phyloP scores from a whole-genome alignment of 2,329 filamentous ascomycete species.

The Penicillium sp. region DNA sequence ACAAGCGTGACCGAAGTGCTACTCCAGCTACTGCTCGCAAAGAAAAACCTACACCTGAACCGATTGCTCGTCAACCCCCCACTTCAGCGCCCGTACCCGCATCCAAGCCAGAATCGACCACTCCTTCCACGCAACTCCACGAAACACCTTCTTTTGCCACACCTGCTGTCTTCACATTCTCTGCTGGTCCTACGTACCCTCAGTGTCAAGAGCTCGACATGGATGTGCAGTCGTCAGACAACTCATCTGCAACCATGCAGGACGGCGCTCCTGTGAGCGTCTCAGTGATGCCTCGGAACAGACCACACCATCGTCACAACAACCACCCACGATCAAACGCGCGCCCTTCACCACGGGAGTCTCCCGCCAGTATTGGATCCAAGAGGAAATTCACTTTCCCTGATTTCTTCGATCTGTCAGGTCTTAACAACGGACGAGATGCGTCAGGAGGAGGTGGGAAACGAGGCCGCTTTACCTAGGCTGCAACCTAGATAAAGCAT shows the following conservation, averaged over 20 bases:
- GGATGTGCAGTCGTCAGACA: conserved; percentile 38
- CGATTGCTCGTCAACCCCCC: conserved; percentile 20
- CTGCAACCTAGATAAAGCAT: conserved; percentile 6
- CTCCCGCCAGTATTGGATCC: conserved; percentile 36
- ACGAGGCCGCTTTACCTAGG: conserved; percentile 39
- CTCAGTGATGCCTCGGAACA: conserved; percentile 37
- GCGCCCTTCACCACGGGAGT: conserved; percentile 33
- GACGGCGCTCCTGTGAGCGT: conserved; percentile 35
- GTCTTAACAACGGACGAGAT: conserved; percentile 37
- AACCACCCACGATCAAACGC: conserved; percentile 31
- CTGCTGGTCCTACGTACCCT: conserved; percentile 35
- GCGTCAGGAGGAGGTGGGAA: conserved; percentile 41
- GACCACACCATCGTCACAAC: conserved; percentile 34
- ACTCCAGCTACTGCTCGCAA: conserved; percentile 31
- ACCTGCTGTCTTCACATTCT: conserved; percentile 38
- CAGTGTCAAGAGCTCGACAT: conserved; percentile 31
- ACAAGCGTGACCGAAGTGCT: conserved; percentile 32
- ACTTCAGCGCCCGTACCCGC: conserved; percentile 25
- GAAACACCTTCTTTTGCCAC: conserved; percentile 22
- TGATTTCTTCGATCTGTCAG: conserved; percentile 45
- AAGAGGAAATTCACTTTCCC: conserved; percentile 42
- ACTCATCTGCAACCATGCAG: conserved; percentile 23
- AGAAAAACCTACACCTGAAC: conserved; percentile 24
- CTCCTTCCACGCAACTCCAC: conserved; percentile 16
- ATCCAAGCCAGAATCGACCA: conserved; percentile 16